Evolutionary conservation across 495 filamentous ascomycete species (phyloP), one percentile per base, ranked within the genome.

Genomic region (Aspergillus coremiiformis): DNA sequence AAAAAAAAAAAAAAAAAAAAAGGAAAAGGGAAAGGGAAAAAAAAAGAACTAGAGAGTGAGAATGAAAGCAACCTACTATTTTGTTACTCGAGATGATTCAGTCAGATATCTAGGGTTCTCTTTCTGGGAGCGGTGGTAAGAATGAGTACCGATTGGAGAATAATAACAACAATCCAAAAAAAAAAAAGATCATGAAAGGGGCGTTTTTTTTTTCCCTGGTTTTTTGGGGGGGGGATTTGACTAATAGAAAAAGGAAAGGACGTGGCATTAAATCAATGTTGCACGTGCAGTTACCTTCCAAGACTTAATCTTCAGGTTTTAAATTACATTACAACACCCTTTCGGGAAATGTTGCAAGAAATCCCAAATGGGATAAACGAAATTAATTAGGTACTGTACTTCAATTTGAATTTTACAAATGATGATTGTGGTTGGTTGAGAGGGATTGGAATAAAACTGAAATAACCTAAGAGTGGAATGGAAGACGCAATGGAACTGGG

Each of bases 241-340:
- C 4, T 4, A 27, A 27, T 4, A 27, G 8, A 27, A 27, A 27
- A 27, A 15, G 32, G 14, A 35, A 14, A n/a, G 32, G 2, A 23
- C 20, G 47, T 50, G 47, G 47, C 47, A 50, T 50, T 50, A 50
- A 50, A 22, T 35, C 23, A 39, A 17, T n/a, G 12, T 35, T 14
- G 35, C 47, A 35, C 11, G 47, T 42, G 47, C 2, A 35, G 10
- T 35, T 12, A 35, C 7, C 32, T n/a, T n/a, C 32, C 32, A 12
- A 35, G 12, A 35, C 32, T 11, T 5, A 35, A 35, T 35, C 9
- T 50, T 41, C 35, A 24, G 41, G 35, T 50, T 50, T 42, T n/a
- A n/a, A 50, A 50, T 50, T 50, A 39, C 37, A 35, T 14, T 5
- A 10, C 10, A 10, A 1, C 7, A 10, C 32, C 32, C 32, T n/a